Base-by-base conservation (phyloP, 2,329 filamentous ascomycete genomes). In the Penicillium sp. region DNA sequence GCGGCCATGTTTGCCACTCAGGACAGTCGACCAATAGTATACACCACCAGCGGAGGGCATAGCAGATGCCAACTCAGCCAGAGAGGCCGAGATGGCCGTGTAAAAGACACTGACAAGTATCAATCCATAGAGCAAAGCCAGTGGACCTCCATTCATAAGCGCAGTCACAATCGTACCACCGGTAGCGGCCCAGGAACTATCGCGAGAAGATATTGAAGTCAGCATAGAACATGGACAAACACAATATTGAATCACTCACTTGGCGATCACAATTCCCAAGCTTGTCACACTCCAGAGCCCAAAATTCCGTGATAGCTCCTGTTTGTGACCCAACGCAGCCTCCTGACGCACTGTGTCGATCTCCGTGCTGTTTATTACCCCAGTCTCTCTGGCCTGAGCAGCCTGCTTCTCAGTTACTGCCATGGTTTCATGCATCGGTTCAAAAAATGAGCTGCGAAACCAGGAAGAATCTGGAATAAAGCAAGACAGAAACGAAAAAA, bases 101-200 rank as follows among this genome's bases (percentile, higher is more conserved):
- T 85, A 85, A 60, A 82, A 83, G 13, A 76, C 56, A 23, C 69
- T 72, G 33, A 73, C 72, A 2, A 70, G 59, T 33, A 76, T 65
- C n/a, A 86, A 81, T 58, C 84, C 83, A 65, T 84, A 86, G 0
- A 86, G 63, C 0, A 86, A 81, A 0, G 83, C 83, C 6, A 84
- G 82, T 0, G 83, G 81, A 0, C 84, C 84, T 36, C 84, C 83
- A 70, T 86, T 85, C 63, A 79, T 79, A 45, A 85, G 79, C 24
- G 81, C 79, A 26, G 82, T 74, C 11, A 79, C 74, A 31, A 73
- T 72, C 0, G 83, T 84, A 2, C 83, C 83, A 16, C 83, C 84
- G n/a, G 84, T 71, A 4, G 83, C 80, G 28, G 83, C 77, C 84
- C 84, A 87, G 3, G 83, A 83, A 58, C 84, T 86, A 33, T n/a